Base-by-base conservation (phyloP, 2,329 filamentous ascomycete genomes). In the Nemania sp. region DNA sequence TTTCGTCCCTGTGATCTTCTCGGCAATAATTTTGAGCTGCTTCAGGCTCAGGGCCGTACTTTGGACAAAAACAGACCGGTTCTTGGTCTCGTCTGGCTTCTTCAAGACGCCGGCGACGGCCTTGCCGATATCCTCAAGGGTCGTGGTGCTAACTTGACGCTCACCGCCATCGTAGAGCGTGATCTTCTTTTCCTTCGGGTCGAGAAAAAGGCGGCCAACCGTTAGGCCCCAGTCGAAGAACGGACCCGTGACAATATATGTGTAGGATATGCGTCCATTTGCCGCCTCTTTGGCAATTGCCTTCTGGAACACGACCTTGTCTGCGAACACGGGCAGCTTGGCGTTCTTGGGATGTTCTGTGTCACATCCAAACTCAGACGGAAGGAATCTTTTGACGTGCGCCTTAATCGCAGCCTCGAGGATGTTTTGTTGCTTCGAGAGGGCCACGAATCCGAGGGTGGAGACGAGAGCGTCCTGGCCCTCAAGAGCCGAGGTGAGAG, bases 391-490 rank as follows among this genome's bases (percentile, higher is more conserved):
- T 61, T 80, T 75, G 6, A 86, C 82, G 6, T 42, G 26, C 0
- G 82, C 82, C 6, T 76, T 77, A 39, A 81, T 74, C 12, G 82
- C 76, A 1, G 83, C 84, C 43, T 86, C 79, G 40, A 86, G 75
- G 49, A 86, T 64, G 15, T 72, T 67, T 12, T 69, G 68, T 64
- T 86, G 83, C 65, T 6, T 58, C 47, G 2, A 22, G 41, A 20
- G 34, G 2, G n/a, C 54, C 14, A 6, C 15, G 4, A 24, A 11
- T 7, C 37, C 54, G 30, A 86, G 72, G 0, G 77, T 71, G 3
- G 77, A 79, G 46, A 88, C 64, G 5, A 84, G 74, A 0, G 80
- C 84, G 65, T 88, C 84, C 57, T 84, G 79, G 33, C 78, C 80
- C 41, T 75, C 62, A 42, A 88, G 75, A 2, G 78, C 80, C 11